Conservation (phyloP, 176 grass and related monocot genomes). For the Carex parvula region DNA sequence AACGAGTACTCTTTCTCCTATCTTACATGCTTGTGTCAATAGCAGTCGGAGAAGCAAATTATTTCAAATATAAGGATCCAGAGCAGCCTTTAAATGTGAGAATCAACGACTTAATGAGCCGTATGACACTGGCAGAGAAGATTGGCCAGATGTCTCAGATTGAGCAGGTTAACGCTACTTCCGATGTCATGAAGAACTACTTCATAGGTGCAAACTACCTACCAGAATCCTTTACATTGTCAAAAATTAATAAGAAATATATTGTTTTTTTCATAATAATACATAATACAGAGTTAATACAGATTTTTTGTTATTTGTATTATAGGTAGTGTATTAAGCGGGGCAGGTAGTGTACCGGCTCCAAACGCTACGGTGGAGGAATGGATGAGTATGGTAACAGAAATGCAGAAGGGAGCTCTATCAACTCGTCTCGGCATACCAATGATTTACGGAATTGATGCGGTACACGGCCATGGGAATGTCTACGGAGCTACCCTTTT, state of each 20-base stretch:
- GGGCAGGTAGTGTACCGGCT: slow-evolving; percentile 46
- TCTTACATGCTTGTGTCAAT: background rate
- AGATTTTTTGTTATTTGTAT: background rate
- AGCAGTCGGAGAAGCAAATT: background rate
- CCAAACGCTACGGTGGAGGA: slow-evolving; percentile 35
- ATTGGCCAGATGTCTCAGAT: slow-evolving; percentile 52
- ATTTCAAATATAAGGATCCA: slow-evolving; percentile 39
- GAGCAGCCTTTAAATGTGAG: slow-evolving; percentile 27
- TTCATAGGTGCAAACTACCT: background rate
- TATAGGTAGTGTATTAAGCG: slow-evolving; percentile 52
- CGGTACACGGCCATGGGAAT: background rate
- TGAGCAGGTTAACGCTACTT: slow-evolving; percentile 39
- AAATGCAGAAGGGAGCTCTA: slow-evolving; percentile 34
- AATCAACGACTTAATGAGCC: slow-evolving; percentile 30
- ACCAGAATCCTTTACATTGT: slow-evolving; percentile 8
- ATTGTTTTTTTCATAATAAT: background rate
- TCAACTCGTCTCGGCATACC: slow-evolving; percentile 9
- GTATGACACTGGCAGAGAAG: slow-evolving; percentile 54
- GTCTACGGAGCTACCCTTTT: slow-evolving; percentile 7
- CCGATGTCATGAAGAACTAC: slow-evolving; percentile 36
- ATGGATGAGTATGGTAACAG: slow-evolving; percentile 47
- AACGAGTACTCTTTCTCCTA: background rate
- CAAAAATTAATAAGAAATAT: background rate
- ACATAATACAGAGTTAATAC: background rate
- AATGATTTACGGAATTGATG: slow-evolving; percentile 16